Base-by-base conservation (phyloP, 805 yeast species). In the Kluyveromyces aestuarii region DNA sequence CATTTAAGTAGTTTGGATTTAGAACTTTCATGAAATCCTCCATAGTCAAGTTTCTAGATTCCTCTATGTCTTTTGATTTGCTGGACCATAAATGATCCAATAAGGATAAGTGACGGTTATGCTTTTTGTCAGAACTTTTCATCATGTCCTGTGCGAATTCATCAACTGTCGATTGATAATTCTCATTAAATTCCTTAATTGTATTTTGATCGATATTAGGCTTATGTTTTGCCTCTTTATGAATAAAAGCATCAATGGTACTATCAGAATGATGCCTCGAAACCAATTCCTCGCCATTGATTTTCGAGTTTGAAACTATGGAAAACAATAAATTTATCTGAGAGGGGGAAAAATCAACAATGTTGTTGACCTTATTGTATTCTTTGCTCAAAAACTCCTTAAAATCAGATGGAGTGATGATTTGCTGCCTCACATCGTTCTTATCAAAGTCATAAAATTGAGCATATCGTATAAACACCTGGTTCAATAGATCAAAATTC, bases 11-110 rank as follows among this genome's bases (percentile, higher is more conserved):
- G 50, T 71, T 71, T 27, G 74, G 73, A 53, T 71, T 71, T 17
- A 70, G 48, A 36, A 71, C 64, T 53, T 69, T 70, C 57, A 70
- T 57, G 47, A 71, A 70, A 51, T 71, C 75, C 30, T 69, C 70
- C 14, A 69, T 61, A 1, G 64, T 67, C 40, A 71, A 50, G 44
- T 66, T 53, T 8, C 57, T 53, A 6, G 57, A 52, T n/a, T 45
- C 55, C 41, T 52, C 63, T 5, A 19, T 21, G n/a, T 37, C 41
- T 11, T 36, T 27, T 9, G 44, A 41, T 17, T 47, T 51, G 14
- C 51, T 48, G 16, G 50, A 42, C 27, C 55, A 50, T n/a, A 58
- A 46, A 18, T 37, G 40, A 37, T 59, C 56, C 16, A 59, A 42
- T 27, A 59, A 42, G n/a, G 58, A 49, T 10, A 49, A 35, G 4